phyloP scores from a whole-genome alignment of 1,139 yeast genomes.

The Wickerhamomyces sp. region DNA sequence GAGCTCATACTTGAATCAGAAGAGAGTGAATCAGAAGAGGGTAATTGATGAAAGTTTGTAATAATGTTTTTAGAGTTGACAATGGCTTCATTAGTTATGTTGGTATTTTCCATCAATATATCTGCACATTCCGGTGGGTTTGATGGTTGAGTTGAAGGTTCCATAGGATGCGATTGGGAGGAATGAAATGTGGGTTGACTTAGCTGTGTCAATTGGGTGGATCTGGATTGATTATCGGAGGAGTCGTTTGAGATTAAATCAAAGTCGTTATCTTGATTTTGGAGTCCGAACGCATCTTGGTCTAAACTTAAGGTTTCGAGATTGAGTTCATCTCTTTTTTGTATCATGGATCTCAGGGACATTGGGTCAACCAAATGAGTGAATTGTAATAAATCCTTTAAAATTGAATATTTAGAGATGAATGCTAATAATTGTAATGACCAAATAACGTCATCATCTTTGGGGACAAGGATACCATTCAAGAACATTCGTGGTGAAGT shows the following conservation, averaged over 20 bases:
- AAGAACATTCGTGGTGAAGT: constrained; percentile 60
- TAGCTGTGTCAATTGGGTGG: neutral
- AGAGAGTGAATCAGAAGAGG: neutral
- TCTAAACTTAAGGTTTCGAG: neutral
- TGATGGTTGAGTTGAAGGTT: constrained; percentile 1
- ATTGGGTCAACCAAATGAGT: constrained; percentile 54
- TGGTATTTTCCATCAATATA: neutral
- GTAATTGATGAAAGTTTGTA: neutral
- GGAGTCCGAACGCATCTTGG: constrained; percentile 1
- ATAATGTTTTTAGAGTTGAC: neutral
- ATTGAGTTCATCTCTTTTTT: neutral
- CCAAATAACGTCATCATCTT: constrained; percentile 94
- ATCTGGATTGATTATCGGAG: constrained; percentile 3
- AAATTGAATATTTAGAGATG: constrained; percentile 82
- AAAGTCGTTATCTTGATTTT: constrained; percentile 6
- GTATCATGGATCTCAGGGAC: constrained; percentile 29
- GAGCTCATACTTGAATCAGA: neutral
- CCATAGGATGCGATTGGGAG: constrained; percentile 1
- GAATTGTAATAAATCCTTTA: constrained; percentile 69
- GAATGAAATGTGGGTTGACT: neutral
- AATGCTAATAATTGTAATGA: constrained; percentile 87
- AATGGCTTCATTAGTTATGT: neutral
- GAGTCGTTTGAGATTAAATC: constrained; percentile 7
- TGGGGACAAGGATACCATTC: constrained; percentile 75
- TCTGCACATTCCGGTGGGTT: constrained; percentile 3